Conservation (phyloP, 2,329 filamentous ascomycete genomes). For the Harringtonia aguacate region DNA sequence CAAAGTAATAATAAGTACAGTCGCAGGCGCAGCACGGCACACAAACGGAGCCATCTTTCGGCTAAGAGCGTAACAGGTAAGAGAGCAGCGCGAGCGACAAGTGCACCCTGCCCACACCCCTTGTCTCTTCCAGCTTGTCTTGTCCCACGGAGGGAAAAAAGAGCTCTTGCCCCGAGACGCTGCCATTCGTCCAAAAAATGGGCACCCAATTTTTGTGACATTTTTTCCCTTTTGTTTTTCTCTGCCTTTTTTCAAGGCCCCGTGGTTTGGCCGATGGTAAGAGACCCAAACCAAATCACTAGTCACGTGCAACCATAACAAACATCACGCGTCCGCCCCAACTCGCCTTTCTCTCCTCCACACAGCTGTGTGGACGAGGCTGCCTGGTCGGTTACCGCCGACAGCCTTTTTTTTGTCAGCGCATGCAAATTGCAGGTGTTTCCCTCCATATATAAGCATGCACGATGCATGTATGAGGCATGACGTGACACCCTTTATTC, state of each 20-base stretch:
- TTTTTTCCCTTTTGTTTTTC: neutral
- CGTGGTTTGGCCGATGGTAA: neutral
- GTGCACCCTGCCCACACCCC: neutral
- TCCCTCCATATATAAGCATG: too few relatives aligned
- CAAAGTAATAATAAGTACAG: too few relatives aligned
- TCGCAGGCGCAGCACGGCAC: neutral
- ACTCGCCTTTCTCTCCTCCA: neutral
- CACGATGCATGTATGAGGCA: too few relatives aligned
- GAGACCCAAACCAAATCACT: slow-evolving; percentile 2
- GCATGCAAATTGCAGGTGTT: too few relatives aligned
- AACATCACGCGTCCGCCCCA: slow-evolving; percentile 2
- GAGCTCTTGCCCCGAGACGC: neutral
- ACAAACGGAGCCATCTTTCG: neutral
- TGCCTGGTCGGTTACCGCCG: too few relatives aligned
- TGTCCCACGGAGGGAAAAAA: neutral
- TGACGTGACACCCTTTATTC: too few relatives aligned
- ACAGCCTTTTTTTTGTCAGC: neutral
- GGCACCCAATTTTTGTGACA: neutral
- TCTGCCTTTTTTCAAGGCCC: neutral
- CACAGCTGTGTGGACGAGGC: too few relatives aligned
- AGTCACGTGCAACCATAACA: slow-evolving; percentile 1
- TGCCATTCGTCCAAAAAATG: slow-evolving; percentile 5
- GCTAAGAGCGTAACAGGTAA: neutral
- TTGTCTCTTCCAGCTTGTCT: neutral
- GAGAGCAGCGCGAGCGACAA: too few relatives aligned